Base-by-base conservation (phyloP, 2,329 filamentous ascomycete genomes). In the Fusarium euwallaceae region DNA sequence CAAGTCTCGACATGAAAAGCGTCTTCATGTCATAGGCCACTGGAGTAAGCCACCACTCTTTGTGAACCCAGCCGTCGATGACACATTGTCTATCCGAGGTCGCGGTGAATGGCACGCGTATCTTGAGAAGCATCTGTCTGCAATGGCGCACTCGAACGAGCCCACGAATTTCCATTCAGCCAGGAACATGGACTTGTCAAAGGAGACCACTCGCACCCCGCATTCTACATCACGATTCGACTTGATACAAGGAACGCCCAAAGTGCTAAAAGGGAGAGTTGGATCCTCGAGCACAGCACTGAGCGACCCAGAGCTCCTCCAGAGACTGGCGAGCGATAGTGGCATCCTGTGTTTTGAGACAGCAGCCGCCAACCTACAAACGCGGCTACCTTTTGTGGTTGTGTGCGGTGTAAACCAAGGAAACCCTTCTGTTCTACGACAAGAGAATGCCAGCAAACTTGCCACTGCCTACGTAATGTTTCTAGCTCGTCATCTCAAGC, bases 11-110 rank as follows among this genome's bases (percentile, higher is more conserved):
- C 0, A 0, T 0, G 39, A 39, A 0, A 8, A 22, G 0, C 32
- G 6, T 0, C 37, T 73, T 3, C 62, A 55, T 1, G 17, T 12
- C 0, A 45, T 34, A 1, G 10, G 17, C 0, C 43, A 70, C 2
- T 39, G 62, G 11, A 11, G 6, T 1, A 27, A 3, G 0, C 29
- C 61, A 0, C n/a, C 70, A 0, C 1, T 5, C 0, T 34, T 0
- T 6, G 3, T 72, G 0, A 1, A 1, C 0, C 27, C 12, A 0
- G 36, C 8, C 2, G 3, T 69, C 6, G 12, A 32, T 0, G 3
- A 0, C 1, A 0, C 43, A 0, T 12, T n/a, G 11, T 69, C 48
- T 0, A 0, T 3, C 0, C 1, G 3, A 0, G 60, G 60, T 4
- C 65, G 34, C 0, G 7, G 1, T 16, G 4, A 36, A 6, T 63